Base-by-base conservation (phyloP, 768 basidiomycete genomes). In the Pleurotus giganteus region DNA sequence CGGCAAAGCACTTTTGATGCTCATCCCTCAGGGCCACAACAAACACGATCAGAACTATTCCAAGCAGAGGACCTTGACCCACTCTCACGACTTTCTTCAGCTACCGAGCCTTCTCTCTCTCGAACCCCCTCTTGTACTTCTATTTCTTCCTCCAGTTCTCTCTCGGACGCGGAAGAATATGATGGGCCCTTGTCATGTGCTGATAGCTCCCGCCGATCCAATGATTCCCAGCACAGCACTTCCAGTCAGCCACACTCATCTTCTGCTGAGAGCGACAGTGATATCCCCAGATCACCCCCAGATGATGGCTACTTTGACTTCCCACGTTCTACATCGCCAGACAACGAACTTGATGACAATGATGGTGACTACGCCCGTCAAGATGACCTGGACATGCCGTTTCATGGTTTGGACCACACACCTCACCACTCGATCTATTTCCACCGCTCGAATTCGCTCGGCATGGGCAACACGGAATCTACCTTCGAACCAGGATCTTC, bases 401-500 rank as follows among this genome's bases (percentile, higher is more conserved):
- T 24, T 51, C 49, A 37, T 39, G 32, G 23, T 37, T 15, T 51
- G 21, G 49, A 51, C 34, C 49, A 26, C 27, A 51, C 49, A 2
- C 49, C 49, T 23, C 49, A 51, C 24, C 49, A 51, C 23, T 51
- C 49, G 12, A 34, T 51, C 34, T 51, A 51, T 24, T 51, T 51
- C 31, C 31, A 51, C 34, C 49, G 34, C 49, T 36, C 49, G 17
- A 51, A 23, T 37, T 51, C 49, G 4, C 49, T 51, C 19, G 34
- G 49, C 34, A 51, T 51, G 49, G 49, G 49, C 27, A 51, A 26
- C 49, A 23, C 49, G 31, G 49, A 51, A 9, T 23, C 49, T 9
- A n/a, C 34, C 23, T 68, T 74, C 42, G 65, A 76, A 56, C 72
- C 78, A n/a, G 71, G 74, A n/a, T 74, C 76, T 12, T 77, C 80